These are phyloP conservation scores for Fistulifera solaris DNA, from an alignment of 108 stramenopile species.

Conservation along the genomic window DNA sequence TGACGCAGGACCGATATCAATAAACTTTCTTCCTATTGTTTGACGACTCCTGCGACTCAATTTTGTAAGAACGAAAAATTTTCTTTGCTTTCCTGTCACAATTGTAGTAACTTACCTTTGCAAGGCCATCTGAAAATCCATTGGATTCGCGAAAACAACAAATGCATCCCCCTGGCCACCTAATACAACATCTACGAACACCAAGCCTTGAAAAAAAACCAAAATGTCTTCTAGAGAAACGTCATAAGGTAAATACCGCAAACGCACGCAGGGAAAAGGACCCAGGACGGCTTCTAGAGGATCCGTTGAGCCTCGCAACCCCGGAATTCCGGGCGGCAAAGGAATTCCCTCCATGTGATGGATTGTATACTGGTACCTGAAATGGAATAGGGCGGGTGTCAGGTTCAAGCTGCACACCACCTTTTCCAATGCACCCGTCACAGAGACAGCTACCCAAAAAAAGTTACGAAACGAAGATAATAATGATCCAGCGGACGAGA, in stretches of 20 bases:
- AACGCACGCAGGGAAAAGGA: slow-evolving; percentile 86
- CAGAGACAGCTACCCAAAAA: too few species aligned
- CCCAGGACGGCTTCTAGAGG: slow-evolving; percentile 80
- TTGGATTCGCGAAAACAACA: slow-evolving; percentile 87
- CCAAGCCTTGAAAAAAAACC: slow-evolving; percentile 88
- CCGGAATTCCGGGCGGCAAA: slow-evolving; percentile 48
- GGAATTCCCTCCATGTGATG: slow-evolving; percentile 45
- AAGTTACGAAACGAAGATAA: too few species aligned
- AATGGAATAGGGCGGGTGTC: not conserved
- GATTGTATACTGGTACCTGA: slow-evolving; percentile 34
- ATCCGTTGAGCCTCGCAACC: slow-evolving; percentile 63
- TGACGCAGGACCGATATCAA: slow-evolving; percentile 86
- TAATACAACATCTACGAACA: slow-evolving; percentile 86
- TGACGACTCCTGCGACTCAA: slow-evolving; percentile 50
- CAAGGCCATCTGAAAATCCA: slow-evolving; percentile 92
- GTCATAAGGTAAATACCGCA: slow-evolving; percentile 86
- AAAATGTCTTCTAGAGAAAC: slow-evolving; percentile 88
- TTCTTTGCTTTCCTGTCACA: too few species aligned
- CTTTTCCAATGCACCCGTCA: not conserved
- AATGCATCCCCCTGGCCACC: slow-evolving; percentile 74
- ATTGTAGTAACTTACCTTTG: slow-evolving; percentile 47
- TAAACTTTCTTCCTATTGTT: slow-evolving; percentile 69
- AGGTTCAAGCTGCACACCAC: slow-evolving; percentile 2
- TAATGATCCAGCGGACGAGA: too few species aligned
- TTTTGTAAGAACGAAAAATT: not conserved